These are phyloP conservation scores for Kodamaea anthophila DNA, from an alignment of 1,139 yeast species.

Conservation along the genomic window DNA sequence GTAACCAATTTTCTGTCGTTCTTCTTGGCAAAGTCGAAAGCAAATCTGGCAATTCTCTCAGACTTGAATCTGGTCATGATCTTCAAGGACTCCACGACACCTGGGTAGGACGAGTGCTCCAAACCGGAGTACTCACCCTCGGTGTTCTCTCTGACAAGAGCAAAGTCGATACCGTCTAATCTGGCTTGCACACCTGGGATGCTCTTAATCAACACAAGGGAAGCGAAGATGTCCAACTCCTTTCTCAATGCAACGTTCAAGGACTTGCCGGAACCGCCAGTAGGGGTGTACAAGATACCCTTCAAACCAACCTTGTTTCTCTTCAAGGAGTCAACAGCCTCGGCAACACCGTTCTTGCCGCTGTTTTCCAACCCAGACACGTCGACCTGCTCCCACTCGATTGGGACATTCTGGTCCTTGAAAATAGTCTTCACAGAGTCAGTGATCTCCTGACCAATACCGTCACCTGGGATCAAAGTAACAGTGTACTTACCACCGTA, in stretches of 20 bases:
- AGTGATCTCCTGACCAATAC: slow-evolving; percentile 95
- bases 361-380: slow-evolving; percentile 73
- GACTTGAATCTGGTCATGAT: slow-evolving; percentile 92
- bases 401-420: slow-evolving; percentile 79
- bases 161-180: slow-evolving; percentile 83
- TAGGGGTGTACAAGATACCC: slow-evolving; percentile 92
- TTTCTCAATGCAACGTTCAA: slow-evolving; percentile 95
- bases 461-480: slow-evolving; percentile 94
- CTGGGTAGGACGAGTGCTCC: slow-evolving; percentile 96
- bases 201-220: slow-evolving; percentile 86
- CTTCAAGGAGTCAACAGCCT: slow-evolving; percentile 86
- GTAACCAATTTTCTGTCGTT: slow-evolving; percentile 91
- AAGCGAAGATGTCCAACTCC: slow-evolving; percentile 92
- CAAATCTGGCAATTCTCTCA: slow-evolving; percentile 96
- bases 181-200: slow-evolving; percentile 92
- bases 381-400: slow-evolving; percentile 90
- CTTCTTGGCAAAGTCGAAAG: slow-evolving; percentile 90
- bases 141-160: slow-evolving; percentile 90
- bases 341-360: slow-evolving; percentile 57
- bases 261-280: slow-evolving; percentile 53
- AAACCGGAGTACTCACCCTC: slow-evolving; percentile 99
- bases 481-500: slow-evolving; percentile 93
- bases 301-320: slow-evolving; percentile 96
- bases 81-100: slow-evolving; percentile 95
- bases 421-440: slow-evolving; percentile 90